Evolutionary conservation across 495 filamentous ascomycete species (phyloP), one percentile per base, ranked within the genome.

Genomic region (Penicillium angulare): DNA sequence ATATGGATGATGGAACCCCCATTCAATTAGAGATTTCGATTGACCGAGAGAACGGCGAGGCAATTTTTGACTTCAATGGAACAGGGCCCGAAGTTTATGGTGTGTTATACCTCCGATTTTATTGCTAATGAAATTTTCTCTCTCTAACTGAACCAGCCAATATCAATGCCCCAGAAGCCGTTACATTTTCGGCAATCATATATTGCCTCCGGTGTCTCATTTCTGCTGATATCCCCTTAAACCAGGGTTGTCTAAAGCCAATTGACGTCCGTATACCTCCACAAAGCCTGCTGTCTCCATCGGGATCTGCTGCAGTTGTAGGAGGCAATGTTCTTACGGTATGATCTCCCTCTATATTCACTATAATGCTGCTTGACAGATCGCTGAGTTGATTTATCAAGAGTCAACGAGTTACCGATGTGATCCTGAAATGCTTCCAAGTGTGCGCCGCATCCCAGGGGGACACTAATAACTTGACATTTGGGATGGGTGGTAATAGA

Each of bases 1-100:
- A 85, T 63, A 96, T 96, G 90, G 92, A 97, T 67, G 91, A 97
- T 62, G 92, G 92, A 23, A 88, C 83, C 24, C 89, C 90, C 1
- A 96, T 97, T 60, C 78, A 79, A 34, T 76, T 97, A n/a, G 85
- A 84, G 39, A 80, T 97, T 29, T 86, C 82, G 12, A 96, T 97
- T 64, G 83, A 93, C 66, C 76, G 77, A 0, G 82, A 87, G 15
- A 85, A 87, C 43, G 92, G 92, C 17, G 87, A 92, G 58, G 93
- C 92, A 0, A 74, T 88, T 3, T 97, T 97, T 69, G 90, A 97
- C 68, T 97, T 97, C 63, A 77, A 64, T 3, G 72, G 72, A 38
- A 97, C 92, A 1, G 92, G 92, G 0, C 86, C 88, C 7, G 86
- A 97, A 68, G 88, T 95, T 44, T 95, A 95, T 63, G 92, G 69